Base-by-base conservation (phyloP, 2,329 filamentous ascomycete species). In the Aureobasidium musti region DNA sequence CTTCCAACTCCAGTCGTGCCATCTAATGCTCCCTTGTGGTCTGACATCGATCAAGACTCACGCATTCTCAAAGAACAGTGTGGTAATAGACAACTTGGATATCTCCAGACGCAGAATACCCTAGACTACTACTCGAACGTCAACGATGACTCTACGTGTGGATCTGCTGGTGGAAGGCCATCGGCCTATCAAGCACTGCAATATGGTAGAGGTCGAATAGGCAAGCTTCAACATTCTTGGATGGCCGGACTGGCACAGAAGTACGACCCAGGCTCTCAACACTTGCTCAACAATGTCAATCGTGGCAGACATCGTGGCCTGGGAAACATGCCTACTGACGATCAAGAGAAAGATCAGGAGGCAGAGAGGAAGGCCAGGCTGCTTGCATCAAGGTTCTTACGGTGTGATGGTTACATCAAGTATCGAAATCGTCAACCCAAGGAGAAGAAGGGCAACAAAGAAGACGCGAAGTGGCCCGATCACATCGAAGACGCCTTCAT, bases 401-500 rank as follows among this genome's bases (percentile, higher is more conserved):
- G 60, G 35, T 81, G 76, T 21, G 78, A 80, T 10, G 74, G 74
- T 45, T 83, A 82, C 68, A 75, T 74, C 63, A 82, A 81, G 70
- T 83, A 83, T 70, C 75, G 81, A 17, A 73, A 76, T 33, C 75
- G 78, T 21, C 79, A 82, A 66, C 75, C 76, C 2, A 71, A 68
- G 73, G 75, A 63, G 69, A 72, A 33, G 72, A 77, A 60, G 61
- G 61, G 26, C 65, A 67, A 3, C 57, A 70, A 60, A 7, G 70
- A 70, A 72, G 74, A 77, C 13, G 72, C 79, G 65, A 79, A 77
- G 71, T 83, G 81, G 82, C 79, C 81, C 6, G 80, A 82, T 50
- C 74, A 79, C 56, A 71, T 82, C 45, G 82, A 83, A 68, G 69
- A 75, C 50, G 80, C 81, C 5, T 83, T 83, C 69, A 82, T 80